phyloP scores from a whole-genome alignment of 306 rosid species.

The Leucaena leucocephala region DNA sequence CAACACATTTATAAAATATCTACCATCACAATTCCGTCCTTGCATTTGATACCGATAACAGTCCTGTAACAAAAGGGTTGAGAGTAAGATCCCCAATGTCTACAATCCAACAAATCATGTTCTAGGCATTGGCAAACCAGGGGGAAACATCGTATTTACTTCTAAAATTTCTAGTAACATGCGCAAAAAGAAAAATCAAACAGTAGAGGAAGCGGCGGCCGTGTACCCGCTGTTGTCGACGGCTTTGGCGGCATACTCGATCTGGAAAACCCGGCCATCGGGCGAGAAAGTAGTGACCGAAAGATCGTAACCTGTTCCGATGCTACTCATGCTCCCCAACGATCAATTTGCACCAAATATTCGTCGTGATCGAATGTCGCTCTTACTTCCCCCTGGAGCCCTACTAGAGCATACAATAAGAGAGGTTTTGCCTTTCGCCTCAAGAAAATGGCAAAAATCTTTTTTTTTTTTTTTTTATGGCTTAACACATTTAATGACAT shows the following conservation, averaged over 20 bases:
- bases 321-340: conserved; percentile 74
- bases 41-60: conserved; percentile 96
- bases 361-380: background rate
- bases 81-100: conserved; percentile 27
- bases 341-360: conserved; percentile 3
- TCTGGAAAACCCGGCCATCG: conserved; percentile 97
- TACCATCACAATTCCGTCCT: conserved; percentile 93
- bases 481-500: too few species aligned
- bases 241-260: conserved; percentile 97
- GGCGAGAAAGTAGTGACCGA: conserved; percentile 99
- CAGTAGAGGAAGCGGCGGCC: background rate
- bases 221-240: conserved; percentile 94
- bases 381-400: background rate
- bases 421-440: conserved; percentile 6
- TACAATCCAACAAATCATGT: background rate
- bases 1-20: background rate
- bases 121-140: background rate
- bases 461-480: background rate
- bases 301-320: conserved; percentile 97
- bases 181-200: background rate
- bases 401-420: background rate
- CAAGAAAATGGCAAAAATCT: background rate
- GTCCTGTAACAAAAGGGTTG: conserved; percentile 64
- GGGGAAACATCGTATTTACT: background rate
- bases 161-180: background rate